These are phyloP conservation scores for Coniosporium apollinis DNA, from an alignment of 495 filamentous ascomycete genomes.

Conservation along the genomic window DNA sequence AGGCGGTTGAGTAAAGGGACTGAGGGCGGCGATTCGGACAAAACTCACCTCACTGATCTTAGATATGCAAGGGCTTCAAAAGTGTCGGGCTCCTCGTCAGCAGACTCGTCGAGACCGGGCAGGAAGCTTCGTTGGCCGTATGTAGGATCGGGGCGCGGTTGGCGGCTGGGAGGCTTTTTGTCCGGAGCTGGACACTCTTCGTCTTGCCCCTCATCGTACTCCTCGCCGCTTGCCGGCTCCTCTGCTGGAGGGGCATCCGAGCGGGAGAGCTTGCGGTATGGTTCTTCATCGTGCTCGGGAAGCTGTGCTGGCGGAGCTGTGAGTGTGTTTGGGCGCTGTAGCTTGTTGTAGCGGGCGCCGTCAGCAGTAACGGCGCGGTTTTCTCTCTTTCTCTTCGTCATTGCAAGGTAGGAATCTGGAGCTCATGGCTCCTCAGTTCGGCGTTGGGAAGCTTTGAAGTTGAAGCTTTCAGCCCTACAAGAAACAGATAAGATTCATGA, in stretches of 20 bases:
- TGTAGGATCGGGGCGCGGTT: slow-evolving; percentile 39
- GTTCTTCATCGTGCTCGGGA: neutral
- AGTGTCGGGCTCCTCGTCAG: slow-evolving; percentile 33
- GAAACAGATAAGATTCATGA: too few relatives aligned
- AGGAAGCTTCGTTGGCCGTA: slow-evolving; percentile 68
- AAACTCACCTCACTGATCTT: neutral
- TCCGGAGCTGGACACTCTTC: slow-evolving; percentile 4
- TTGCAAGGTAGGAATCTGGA: too few relatives aligned
- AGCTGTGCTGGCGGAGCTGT: neutral
- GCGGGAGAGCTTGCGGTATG: neutral
- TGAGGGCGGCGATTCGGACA: neutral
- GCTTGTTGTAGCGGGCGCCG: slow-evolving; percentile 5
- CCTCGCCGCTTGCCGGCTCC: neutral
- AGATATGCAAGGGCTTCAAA: slow-evolving; percentile 33
- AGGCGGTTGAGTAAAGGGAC: neutral
- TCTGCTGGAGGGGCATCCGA: neutral
- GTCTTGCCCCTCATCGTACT: slow-evolving; percentile 2
- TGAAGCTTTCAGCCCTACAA: too few relatives aligned
- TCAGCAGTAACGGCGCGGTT: neutral
- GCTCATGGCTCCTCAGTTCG: too few relatives aligned
- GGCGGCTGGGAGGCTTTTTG: slow-evolving; percentile 5
- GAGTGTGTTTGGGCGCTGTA: slow-evolving; percentile 5
- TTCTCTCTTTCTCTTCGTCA: neutral
- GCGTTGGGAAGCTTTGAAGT: too few relatives aligned
- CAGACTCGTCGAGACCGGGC: slow-evolving; percentile 47